Base-by-base conservation (phyloP, 1,284 basidiomycete species). In the Limonomyces culmigenus region DNA sequence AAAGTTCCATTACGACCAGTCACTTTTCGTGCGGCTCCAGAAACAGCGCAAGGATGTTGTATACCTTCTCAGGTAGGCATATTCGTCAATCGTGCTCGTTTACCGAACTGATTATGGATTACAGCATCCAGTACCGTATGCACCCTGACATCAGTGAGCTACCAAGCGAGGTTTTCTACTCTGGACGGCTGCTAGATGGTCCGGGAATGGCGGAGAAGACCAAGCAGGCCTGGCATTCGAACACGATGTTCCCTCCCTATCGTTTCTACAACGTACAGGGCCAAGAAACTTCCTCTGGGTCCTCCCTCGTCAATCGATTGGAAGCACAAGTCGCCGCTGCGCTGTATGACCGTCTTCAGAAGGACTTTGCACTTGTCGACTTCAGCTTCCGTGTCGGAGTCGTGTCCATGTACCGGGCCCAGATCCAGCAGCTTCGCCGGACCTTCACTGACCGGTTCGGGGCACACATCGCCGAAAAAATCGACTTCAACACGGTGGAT, bases 101-200 rank as follows among this genome's bases (percentile, higher is more conserved):
- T 19, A 46, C 14, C 41, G 32, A 35, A 35, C 14, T 27, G 20
- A 29, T 38, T 13, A 29, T n/a, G n/a, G n/a, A n/a, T n/a, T n/a
- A 20, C 41, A 91, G 86, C 46, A 98, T 98, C 33, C 95, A 98
- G 59, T 99, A 99, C 53, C 93, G 95, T 51, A 99, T 99, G 95
- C 92, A 99, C 54, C 93, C 95, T 1, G 76, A 85, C 40, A 98
- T 99, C 51, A 93, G 88, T 44, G 63, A 63, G 34, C 70, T 98
- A 19, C 95, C 95, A 0, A 96, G 91, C 42, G 68, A 66, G 36
- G 59, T 92, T 1, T 99, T 99, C 59, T 99, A 99, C 54, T 60
- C 78, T 36, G 74, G 76, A 3, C 67, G 72, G 33, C 63, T 99
- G 14, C 60, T 70, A 33, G 89, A 99, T 51, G 95, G 95, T 1